These are phyloP conservation scores for Trichosporon coremiiforme DNA, from an alignment of 1,284 basidiomycete genomes.

Conservation along the genomic window DNA sequence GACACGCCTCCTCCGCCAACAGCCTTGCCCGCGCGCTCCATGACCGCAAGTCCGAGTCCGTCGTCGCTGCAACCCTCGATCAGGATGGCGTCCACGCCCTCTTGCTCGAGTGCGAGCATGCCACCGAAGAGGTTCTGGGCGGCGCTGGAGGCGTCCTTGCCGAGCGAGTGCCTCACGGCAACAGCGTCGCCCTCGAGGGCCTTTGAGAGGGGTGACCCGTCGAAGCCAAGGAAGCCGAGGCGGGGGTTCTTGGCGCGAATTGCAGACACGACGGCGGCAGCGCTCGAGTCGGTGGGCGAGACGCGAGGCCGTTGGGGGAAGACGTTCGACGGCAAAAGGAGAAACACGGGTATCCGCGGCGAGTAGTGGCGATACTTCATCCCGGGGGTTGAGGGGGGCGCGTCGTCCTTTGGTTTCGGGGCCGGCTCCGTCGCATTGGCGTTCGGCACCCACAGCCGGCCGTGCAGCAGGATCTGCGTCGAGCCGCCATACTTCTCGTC, in stretches of 20 bases:
- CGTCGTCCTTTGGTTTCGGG: neutral
- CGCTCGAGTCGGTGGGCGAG: neutral
- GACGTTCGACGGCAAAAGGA: slow-evolving; percentile 63
- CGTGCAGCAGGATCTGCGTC: slow-evolving; percentile 44
- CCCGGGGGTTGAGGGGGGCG: slow-evolving; percentile 90
- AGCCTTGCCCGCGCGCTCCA: slow-evolving; percentile 95
- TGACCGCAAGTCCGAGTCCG: slow-evolving; percentile 87
- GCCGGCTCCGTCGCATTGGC: neutral
- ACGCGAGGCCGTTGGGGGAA: slow-evolving; percentile 41
- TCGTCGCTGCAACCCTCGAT: slow-evolving; percentile 82
- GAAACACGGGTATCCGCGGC: slow-evolving; percentile 77
- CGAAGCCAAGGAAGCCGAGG: slow-evolving; percentile 71
- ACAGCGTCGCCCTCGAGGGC: slow-evolving; percentile 23
- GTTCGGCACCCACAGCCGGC: slow-evolving; percentile 37
- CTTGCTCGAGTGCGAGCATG: slow-evolving; percentile 72
- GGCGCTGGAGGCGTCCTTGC: slow-evolving; percentile 68
- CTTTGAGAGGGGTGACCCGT: slow-evolving; percentile 60
- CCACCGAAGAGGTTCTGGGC: slow-evolving; percentile 87
- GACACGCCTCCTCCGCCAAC: slow-evolving; percentile 62
- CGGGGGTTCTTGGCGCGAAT: slow-evolving; percentile 33
- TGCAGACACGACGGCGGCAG: slow-evolving; percentile 19
- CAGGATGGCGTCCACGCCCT: slow-evolving; percentile 73
- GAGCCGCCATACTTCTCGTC: slow-evolving; percentile 42
- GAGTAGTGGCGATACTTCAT: slow-evolving; percentile 99
- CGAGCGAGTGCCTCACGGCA: slow-evolving; percentile 61